Percentiles rank a stretch among this genome's conserved stretches.
These are phyloP conservation scores for Cicer pinnatifidum DNA, from an alignment of 306 rosid genomes.

Conservation along the genomic window DNA sequence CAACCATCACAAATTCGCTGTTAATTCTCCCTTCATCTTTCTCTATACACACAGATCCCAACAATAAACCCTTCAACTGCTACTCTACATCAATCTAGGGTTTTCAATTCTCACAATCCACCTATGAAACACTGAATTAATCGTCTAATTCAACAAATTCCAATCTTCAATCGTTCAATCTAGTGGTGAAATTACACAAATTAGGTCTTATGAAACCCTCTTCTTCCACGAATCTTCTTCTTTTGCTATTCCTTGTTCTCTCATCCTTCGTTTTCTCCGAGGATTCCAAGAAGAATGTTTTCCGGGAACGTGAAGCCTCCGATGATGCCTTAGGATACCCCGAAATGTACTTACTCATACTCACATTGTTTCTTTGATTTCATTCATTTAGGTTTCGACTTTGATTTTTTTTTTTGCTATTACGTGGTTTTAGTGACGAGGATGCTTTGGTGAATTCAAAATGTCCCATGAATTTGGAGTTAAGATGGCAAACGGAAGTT, in stretches of 20 bases:
- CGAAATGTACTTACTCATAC: conserved; percentile 54
- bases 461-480: conserved; percentile 95
- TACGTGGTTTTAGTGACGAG: conserved; percentile 65
- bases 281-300: conserved; percentile 62
- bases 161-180: conserved; percentile 15
- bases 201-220: conserved; percentile 64
- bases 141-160: neutral
- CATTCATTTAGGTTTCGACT: conserved; percentile 15
- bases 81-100: conserved; percentile 43
- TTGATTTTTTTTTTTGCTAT: conserved; percentile 9
- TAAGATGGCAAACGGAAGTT: conserved; percentile 98
- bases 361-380: conserved; percentile 1
- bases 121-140: neutral
- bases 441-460: conserved; percentile 81
- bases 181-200: neutral
- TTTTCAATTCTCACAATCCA: conserved; percentile 19
- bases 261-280: conserved; percentile 55
- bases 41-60: neutral
- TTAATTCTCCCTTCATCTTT: conserved; percentile 7
- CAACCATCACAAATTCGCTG: neutral
- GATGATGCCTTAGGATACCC: conserved; percentile 85
- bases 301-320: conserved; percentile 89
- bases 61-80: conserved; percentile 38
- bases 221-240: conserved; percentile 41
- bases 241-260: conserved; percentile 51